Evolutionary conservation across 2,329 filamentous ascomycete species (phyloP).

Genomic region (Epichloe festucae): DNA sequence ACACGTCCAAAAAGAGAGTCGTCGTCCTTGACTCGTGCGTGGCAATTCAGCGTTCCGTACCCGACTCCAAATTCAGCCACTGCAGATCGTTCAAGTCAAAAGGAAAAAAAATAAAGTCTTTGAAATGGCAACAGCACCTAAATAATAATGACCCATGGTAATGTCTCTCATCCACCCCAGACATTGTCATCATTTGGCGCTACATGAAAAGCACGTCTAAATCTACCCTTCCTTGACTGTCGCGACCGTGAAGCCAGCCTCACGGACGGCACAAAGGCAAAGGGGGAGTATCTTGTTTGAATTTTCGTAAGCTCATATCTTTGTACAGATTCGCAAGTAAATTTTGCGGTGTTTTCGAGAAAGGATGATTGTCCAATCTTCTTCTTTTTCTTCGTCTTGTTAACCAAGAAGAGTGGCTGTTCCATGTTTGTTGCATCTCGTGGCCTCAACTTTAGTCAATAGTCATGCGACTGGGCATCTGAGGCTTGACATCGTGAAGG

Average conservation of each 20-base stretch:
- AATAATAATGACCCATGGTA: not conserved
- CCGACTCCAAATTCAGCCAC: too few relatives aligned
- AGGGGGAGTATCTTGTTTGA: not conserved
- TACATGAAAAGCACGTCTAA: not conserved
- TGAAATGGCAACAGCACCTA: not conserved
- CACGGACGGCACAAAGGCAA: not conserved
- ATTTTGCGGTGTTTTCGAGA: slow-evolving; percentile 2
- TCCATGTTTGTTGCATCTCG: not conserved
- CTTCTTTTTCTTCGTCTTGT: not conserved
- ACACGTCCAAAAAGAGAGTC: too few relatives aligned
- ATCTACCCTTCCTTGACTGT: not conserved
- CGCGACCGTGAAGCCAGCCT: slow-evolving; percentile 1
- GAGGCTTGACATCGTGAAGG: slow-evolving; percentile 43
- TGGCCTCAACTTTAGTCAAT: slow-evolving; percentile 36
- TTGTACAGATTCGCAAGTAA: slow-evolving; percentile 4
- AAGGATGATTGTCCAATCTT: not conserved
- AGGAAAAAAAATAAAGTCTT: not conserved
- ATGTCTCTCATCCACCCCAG: not conserved
- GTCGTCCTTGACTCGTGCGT: too few relatives aligned
- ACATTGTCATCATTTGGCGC: not conserved
- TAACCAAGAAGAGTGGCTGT: not conserved
- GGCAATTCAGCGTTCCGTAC: too few relatives aligned
- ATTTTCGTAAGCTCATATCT: slow-evolving; percentile 6
- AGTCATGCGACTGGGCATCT: slow-evolving; percentile 44
- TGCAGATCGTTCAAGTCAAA: too few relatives aligned